These are phyloP conservation scores for Grifola frondosa DNA, from an alignment of 1,284 basidiomycete genomes.

Conservation along the genomic window DNA sequence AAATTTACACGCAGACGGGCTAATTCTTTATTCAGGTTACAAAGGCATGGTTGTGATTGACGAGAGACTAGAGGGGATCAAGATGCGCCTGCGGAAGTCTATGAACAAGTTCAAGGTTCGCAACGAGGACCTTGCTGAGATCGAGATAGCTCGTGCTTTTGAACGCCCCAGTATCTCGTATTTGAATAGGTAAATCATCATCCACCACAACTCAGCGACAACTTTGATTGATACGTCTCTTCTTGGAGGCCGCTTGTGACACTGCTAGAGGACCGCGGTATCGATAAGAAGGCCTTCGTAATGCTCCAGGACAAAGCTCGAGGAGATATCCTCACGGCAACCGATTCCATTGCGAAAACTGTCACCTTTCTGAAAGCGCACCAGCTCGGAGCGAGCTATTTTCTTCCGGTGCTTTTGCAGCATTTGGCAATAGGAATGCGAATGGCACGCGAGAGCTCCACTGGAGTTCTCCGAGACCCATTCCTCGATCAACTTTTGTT, in stretches of 20 bases:
- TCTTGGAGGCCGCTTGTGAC: slow-evolving; percentile 58
- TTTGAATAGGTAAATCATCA: slow-evolving; percentile 56
- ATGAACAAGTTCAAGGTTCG: slow-evolving; percentile 71
- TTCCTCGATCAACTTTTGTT: slow-evolving; percentile 54
- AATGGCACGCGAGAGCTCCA: slow-evolving; percentile 35
- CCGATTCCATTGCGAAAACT: slow-evolving; percentile 49
- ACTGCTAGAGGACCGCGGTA: slow-evolving; percentile 67
- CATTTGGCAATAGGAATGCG: slow-evolving; percentile 52
- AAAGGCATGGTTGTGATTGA: slow-evolving; percentile 75
- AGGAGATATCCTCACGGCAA: slow-evolving; percentile 50
- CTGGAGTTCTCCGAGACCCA: slow-evolving; percentile 44
- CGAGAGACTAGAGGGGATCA: slow-evolving; percentile 47
- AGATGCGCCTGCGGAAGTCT: slow-evolving; percentile 63
- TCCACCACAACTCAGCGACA: neutral
- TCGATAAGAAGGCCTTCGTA: slow-evolving; percentile 51
- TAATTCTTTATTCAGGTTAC: slow-evolving; percentile 33
- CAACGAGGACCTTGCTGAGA: slow-evolving; percentile 46
- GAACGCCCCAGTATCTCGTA: slow-evolving; percentile 54
- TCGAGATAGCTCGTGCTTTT: slow-evolving; percentile 72
- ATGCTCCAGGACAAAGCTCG: slow-evolving; percentile 55
- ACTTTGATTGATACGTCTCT: neutral
- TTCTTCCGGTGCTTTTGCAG: slow-evolving; percentile 48
- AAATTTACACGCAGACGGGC: neutral
- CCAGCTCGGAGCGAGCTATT: slow-evolving; percentile 53
- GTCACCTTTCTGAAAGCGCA: slow-evolving; percentile 46